phyloP scores from a whole-genome alignment of 345 rosid genomes.

The Cochlearia excelsa region DNA sequence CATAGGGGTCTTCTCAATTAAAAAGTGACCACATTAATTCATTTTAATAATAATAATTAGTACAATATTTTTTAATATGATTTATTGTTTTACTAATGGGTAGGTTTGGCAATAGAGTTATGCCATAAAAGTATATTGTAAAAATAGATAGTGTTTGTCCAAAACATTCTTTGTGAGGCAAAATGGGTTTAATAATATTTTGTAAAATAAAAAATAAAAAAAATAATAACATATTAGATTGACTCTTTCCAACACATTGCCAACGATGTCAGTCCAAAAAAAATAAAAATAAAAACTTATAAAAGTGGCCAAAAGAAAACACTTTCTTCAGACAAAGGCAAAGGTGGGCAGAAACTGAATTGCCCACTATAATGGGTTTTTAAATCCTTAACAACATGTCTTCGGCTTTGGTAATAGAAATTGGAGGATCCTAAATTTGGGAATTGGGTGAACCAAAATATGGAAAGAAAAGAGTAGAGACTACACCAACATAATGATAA shows the following conservation, averaged over 20 bases:
- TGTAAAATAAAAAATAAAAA: constrained; percentile 16
- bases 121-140: constrained; percentile 18
- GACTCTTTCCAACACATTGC: constrained; percentile 44
- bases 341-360: constrained; percentile 37
- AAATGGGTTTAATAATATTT: constrained; percentile 26
- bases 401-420: constrained; percentile 26
- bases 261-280: constrained; percentile 35
- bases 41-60: not conserved
- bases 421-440: constrained; percentile 38
- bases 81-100: constrained; percentile 16
- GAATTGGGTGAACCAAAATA: constrained; percentile 24
- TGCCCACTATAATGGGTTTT: constrained; percentile 32
- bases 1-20: constrained; percentile 20
- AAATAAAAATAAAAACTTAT: constrained; percentile 25
- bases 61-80: not conserved
- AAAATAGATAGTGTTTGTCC: constrained; percentile 17
- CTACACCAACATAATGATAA: constrained; percentile 24
- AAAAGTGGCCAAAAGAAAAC: constrained; percentile 37
- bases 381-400: constrained; percentile 18
- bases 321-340: constrained; percentile 70
- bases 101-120: constrained; percentile 29
- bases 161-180: constrained; percentile 36
- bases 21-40: constrained; percentile 15
- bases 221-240: constrained; percentile 29
- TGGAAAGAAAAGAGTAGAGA: constrained; percentile 28